Percentiles rank a stretch among this genome's conserved stretches.
Conservation (phyloP, 768 basidiomycete species). For the Rhodotorula kratochvilovae region DNA sequence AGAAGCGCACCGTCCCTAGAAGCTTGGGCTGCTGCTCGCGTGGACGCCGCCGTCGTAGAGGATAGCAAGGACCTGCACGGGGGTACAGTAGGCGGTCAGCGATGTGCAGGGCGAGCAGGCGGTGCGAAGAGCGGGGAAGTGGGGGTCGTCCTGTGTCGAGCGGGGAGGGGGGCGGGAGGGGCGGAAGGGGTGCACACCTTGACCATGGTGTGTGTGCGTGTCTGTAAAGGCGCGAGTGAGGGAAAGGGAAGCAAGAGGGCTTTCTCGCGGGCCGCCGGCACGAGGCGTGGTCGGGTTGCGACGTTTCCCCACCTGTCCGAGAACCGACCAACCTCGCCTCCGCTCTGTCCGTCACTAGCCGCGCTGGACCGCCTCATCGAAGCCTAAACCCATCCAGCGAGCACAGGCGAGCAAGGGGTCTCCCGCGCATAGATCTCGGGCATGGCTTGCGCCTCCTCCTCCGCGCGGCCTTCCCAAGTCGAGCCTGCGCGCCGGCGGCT, state of each 20-base stretch:
- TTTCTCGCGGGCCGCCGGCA: too few relatives aligned
- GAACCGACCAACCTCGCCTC: too few relatives aligned
- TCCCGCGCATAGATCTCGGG: too few relatives aligned
- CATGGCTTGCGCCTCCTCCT: too few relatives aligned
- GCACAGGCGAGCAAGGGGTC: too few relatives aligned
- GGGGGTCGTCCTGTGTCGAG: neutral
- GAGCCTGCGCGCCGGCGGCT: too few relatives aligned
- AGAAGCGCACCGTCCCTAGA: constrained; percentile 5
- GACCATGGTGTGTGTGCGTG: neutral
- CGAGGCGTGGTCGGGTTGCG: neutral
- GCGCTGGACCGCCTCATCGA: too few relatives aligned
- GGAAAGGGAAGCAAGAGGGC: neutral
- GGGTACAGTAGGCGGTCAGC: too few relatives aligned
- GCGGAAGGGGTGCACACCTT: neutral
- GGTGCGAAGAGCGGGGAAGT: neutral
- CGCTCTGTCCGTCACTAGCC: too few relatives aligned
- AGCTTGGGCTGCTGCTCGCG: constrained; percentile 36
- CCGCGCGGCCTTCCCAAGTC: too few relatives aligned
- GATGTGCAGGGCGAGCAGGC: neutral
- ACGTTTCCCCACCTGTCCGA: too few relatives aligned
- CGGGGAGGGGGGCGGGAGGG: neutral
- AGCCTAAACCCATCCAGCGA: too few relatives aligned
- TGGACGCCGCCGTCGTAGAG: constrained; percentile 41
- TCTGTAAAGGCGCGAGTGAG: neutral
- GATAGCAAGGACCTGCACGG: constrained; percentile 31